Evolutionary conservation across 2,329 filamentous ascomycete genomes (phyloP), one percentile per base, ranked within the genome.

Genomic region (Phaeosphaeria sp.): DNA sequence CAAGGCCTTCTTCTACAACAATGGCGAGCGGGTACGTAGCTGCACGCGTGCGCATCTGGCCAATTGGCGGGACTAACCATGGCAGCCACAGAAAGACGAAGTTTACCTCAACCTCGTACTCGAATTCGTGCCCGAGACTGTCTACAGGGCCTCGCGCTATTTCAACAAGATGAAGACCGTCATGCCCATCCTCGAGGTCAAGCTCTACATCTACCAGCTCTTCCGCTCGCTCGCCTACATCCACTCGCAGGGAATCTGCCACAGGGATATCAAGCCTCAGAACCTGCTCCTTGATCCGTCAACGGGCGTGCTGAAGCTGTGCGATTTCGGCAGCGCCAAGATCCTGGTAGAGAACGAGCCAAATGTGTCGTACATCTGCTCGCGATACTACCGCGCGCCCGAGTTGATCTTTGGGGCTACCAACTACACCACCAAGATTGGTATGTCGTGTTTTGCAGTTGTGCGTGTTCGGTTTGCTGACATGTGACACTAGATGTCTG

Each of bases 121-220:
- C 78, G 95, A 99, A 78, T 99, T 93, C 73, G 95, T 99, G 49
- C 95, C 95, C 50, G 95, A 99, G 83, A 99, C 95, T 13, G 95
- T 99, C 51, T 99, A 99, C 80, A 90, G 95, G 74, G 95, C 95
- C 44, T 98, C 95, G 64, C 90, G 95, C 73, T 98, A 97, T 83
- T 99, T 99, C 86, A 98, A 96, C 86, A 99, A 99, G 84, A 90
- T 98, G 90, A 99, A 98, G 88, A 96, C 93, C 6, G 97, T 94
- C 52, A 99, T 99, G 95, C 95, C 95, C 17, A 97, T 94, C 71
- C 87, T 99, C 70, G 95, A 99, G 80, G 93, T 98, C 77, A 99
- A 99, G 85, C 90, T 99, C 63, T 99, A 98, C 85, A 99, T 94
- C 77, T 99, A 99, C 82, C 95, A 99, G 84, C 90, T 99, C 54